Evolutionary conservation across 176 grass and related monocot species (phyloP).

Genomic region (Leersia perrieri): DNA sequence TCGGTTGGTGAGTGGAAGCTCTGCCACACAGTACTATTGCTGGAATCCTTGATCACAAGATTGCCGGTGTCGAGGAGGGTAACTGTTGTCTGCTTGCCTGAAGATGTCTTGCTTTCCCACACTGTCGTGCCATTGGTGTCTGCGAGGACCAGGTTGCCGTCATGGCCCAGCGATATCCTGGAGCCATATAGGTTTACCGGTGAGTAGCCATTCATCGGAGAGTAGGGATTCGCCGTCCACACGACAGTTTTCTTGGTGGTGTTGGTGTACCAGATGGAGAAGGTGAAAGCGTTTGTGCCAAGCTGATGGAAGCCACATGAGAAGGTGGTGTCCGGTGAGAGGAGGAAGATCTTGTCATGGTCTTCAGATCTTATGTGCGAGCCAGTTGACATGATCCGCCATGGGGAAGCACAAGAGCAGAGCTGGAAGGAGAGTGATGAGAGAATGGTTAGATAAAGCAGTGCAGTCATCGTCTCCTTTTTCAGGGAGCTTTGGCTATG

Average conservation of each 20-base stretch:
- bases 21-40: slow-evolving; percentile 49
- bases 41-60: slow-evolving; percentile 47
- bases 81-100: slow-evolving; percentile 38
- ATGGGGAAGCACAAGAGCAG: slow-evolving; percentile 39
- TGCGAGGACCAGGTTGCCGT: slow-evolving; percentile 60
- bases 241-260: slow-evolving; percentile 38
- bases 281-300: slow-evolving; percentile 52
- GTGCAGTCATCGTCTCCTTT: slow-evolving; percentile 21
- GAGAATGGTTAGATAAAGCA: slow-evolving; percentile 27
- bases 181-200: slow-evolving; percentile 58
- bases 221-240: slow-evolving; percentile 65
- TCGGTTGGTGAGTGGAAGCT: slow-evolving; percentile 57
- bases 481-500: not conserved
- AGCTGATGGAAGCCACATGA: slow-evolving; percentile 48
- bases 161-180: slow-evolving; percentile 42
- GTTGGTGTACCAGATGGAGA: slow-evolving; percentile 67
- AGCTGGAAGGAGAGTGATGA: slow-evolving; percentile 15
- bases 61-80: slow-evolving; percentile 61
- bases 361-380: slow-evolving; percentile 42
- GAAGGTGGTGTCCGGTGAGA: slow-evolving; percentile 48
- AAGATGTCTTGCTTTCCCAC: slow-evolving; percentile 56
- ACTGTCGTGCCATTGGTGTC: slow-evolving; percentile 58
- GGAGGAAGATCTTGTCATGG: slow-evolving; percentile 25
- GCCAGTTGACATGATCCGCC: slow-evolving; percentile 41
- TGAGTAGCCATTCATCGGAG: slow-evolving; percentile 16